Percentiles rank a stretch among this genome's conserved stretches.
Evolutionary conservation across 495 filamentous ascomycete species (phyloP).

Genomic region (Hypoxylon crocopeplum): DNA sequence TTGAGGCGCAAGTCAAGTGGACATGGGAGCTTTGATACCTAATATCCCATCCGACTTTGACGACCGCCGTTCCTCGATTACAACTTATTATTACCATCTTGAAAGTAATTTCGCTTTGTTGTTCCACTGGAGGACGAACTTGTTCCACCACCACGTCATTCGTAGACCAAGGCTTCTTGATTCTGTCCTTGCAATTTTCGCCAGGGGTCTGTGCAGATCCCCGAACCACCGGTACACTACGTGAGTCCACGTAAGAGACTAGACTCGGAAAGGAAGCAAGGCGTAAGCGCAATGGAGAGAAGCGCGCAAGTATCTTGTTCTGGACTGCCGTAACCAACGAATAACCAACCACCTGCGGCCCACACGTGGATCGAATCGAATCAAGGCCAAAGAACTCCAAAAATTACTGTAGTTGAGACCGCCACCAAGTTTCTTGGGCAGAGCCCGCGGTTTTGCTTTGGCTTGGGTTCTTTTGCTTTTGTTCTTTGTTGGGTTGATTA

Average conservation of each 20-base stretch:
- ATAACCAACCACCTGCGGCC: constrained; percentile 21
- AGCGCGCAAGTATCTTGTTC: constrained; percentile 11
- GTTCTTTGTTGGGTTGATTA: no score
- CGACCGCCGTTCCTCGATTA: neutral
- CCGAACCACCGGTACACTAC: constrained; percentile 15
- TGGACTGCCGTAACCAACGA: constrained; percentile 15
- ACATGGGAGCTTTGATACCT: constrained; percentile 6
- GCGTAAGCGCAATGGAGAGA: constrained; percentile 20
- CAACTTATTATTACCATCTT: constrained; percentile 10
- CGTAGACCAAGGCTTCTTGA: constrained; percentile 5
- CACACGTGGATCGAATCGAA: constrained; percentile 33
- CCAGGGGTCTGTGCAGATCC: constrained; percentile 24
- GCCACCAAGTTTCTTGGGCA: constrained; percentile 16
- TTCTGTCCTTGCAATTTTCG: constrained; percentile 2
- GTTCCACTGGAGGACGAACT: constrained; percentile 7
- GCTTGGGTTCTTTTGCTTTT: neutral
- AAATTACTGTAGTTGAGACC: constrained; percentile 22
- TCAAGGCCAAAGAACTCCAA: constrained; percentile 1
- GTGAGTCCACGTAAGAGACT: constrained; percentile 34
- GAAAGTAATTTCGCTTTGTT: constrained; percentile 23
- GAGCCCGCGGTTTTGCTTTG: neutral
- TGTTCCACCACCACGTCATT: constrained; percentile 30
- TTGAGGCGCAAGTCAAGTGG: neutral
- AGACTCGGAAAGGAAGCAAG: constrained; percentile 18
- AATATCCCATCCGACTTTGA: neutral